Evolutionary conservation across 352 stramenopile species (phyloP), one percentile per base, ranked within the genome.

Genomic region (Phytophthora syringae): DNA sequence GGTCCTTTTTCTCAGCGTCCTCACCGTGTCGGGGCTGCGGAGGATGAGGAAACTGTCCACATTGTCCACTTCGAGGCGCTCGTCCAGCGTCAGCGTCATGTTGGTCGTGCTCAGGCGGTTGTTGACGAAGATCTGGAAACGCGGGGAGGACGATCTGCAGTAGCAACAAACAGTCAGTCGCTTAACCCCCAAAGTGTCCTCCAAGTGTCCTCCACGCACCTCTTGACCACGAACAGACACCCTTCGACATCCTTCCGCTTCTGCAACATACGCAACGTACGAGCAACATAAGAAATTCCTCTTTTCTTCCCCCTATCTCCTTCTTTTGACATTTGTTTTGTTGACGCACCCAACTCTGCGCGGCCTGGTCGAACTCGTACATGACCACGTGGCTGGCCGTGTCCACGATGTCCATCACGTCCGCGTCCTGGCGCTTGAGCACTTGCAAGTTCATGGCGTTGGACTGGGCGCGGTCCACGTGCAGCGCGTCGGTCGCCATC

Each of bases 101-200:
- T 95, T 95, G 45, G 83, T 93, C 50, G 88, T 95, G 64, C 83
- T 95, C 61, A 95, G 55, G n/a, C 88, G 88, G 65, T 95, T 95
- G 67, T 92, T 95, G n/a, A 95, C 84, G 48, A 90, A 90, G 53
- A 95, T 86, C 76, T 95, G 88, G 71, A 93, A 94, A 48, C 81
- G 84, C 28, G 88, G 88, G 20, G 84, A 69, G 44, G 84, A 83
- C 51, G 82, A 88, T 76, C 86, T 93, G 28, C 48, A 65, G 39
- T 7, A 42, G 30, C 10, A 42, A 30, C 47, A 39, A 52, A 22
- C 36, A 37, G 34, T 52, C 21, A 52, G 24, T 62, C 24, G 6
- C n/a, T 4, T n/a, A 10, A 10, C 27, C 27, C 9, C 27, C 9
- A 32, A 15, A 43, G 37, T 43, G 12, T 42, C 49, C n/a, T n/a